These are phyloP conservation scores for Globisporangium emineosum DNA, from an alignment of 352 stramenopile species.

Conservation along the genomic window DNA sequence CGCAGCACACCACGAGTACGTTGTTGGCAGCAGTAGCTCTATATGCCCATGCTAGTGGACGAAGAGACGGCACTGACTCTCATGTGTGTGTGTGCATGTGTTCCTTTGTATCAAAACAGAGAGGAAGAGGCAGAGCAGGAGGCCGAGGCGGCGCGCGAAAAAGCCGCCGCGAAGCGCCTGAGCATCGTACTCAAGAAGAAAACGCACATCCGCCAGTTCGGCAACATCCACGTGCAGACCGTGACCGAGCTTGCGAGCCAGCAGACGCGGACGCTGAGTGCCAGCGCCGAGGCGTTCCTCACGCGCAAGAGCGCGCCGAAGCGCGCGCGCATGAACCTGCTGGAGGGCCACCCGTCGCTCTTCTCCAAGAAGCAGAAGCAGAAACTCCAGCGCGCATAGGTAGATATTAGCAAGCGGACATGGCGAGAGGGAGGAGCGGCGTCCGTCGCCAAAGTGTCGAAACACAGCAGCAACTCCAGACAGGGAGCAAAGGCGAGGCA, in stretches of 20 bases:
- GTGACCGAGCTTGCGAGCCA: conserved; percentile 39
- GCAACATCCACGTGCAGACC: conserved; percentile 71
- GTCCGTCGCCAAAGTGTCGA: too few species aligned
- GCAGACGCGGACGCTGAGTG: conserved; percentile 43
- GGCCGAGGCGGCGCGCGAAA: conserved; percentile 26
- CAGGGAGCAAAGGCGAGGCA: too few species aligned
- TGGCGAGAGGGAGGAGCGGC: not conserved
- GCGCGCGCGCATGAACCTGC: conserved; percentile 55
- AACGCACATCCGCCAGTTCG: conserved; percentile 73
- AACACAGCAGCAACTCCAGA: too few species aligned
- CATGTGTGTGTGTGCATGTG: not conserved
- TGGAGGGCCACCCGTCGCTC: conserved; percentile 61
- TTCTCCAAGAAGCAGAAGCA: conserved; percentile 79
- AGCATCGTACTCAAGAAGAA: conserved; percentile 35
- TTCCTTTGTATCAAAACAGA: conserved; percentile 19
- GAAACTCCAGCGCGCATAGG: conserved; percentile 20
- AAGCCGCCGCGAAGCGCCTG: conserved; percentile 22
- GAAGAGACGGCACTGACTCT: not conserved
- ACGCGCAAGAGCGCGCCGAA: conserved; percentile 45
- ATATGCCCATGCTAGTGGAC: too few species aligned
- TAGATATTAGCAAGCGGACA: too few species aligned
- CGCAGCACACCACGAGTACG: conserved; percentile 57
- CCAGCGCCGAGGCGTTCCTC: conserved; percentile 51
- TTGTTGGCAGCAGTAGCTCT: conserved; percentile 2
- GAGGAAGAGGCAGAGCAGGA: conserved; percentile 53